phyloP scores from a whole-genome alignment of 1,139 yeast species.

The Hemisphaericaspora xylofermentans region DNA sequence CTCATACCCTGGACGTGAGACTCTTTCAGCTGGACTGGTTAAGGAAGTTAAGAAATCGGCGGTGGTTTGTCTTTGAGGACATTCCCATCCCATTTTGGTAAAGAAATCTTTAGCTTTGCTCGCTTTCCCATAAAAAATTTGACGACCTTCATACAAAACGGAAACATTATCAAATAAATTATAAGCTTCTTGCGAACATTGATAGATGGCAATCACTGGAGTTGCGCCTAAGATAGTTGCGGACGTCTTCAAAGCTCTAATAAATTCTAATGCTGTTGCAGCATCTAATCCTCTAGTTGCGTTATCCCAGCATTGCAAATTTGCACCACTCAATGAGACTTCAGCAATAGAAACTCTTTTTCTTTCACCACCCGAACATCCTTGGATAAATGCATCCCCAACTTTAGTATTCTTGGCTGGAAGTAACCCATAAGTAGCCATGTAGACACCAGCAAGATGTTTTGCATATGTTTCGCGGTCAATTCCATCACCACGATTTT shows the following conservation, averaged over 20 bases:
- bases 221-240: constrained; percentile 59
- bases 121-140: constrained; percentile 70
- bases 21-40: constrained; percentile 72
- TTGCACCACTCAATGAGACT: constrained; percentile 35
- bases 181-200: constrained; percentile 79
- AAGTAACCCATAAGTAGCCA: constrained; percentile 41
- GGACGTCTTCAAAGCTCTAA: constrained; percentile 62
- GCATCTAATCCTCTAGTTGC: constrained; percentile 63
- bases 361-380: constrained; percentile 46
- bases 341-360: constrained; percentile 48
- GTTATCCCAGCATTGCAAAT: constrained; percentile 58
- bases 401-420: constrained; percentile 35
- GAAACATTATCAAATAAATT: constrained; percentile 69
- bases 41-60: constrained; percentile 79
- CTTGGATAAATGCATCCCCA: constrained; percentile 37
- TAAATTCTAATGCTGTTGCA: constrained; percentile 67
- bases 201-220: constrained; percentile 76
- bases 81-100: constrained; percentile 47
- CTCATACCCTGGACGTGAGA: constrained; percentile 50
- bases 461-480: constrained; percentile 40
- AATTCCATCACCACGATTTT: constrained; percentile 34
- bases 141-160: constrained; percentile 75
- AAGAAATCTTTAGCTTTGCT: constrained; percentile 45
- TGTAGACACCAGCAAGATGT: constrained; percentile 42
- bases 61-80: constrained; percentile 74